phyloP scores from a whole-genome alignment of 1,284 basidiomycete species.

The Albatrellus sp. region DNA sequence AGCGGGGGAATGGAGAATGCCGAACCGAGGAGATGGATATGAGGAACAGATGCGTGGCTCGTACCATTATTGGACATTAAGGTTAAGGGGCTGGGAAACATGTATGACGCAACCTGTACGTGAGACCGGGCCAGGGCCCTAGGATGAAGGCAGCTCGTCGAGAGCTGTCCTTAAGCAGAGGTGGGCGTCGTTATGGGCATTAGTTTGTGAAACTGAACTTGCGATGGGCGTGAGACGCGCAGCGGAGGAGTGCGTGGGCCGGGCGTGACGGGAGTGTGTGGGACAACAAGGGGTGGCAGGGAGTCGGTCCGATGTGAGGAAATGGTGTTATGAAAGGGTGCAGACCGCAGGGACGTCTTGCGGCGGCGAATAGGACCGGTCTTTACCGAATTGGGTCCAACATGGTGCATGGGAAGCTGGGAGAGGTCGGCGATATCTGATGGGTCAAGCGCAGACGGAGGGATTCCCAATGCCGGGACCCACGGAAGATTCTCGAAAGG shows the following conservation, averaged over 20 bases:
- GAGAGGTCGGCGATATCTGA: constrained; percentile 50
- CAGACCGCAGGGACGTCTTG: constrained; percentile 36
- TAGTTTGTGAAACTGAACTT: constrained; percentile 42
- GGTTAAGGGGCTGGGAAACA: too few species aligned
- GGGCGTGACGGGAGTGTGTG: background rate
- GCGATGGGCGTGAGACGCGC: constrained; percentile 22
- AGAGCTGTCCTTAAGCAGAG: background rate
- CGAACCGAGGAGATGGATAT: too few species aligned
- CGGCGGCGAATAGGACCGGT: constrained; percentile 44
- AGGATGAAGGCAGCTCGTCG: constrained; percentile 2
- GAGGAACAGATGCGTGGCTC: too few species aligned
- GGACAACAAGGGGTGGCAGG: constrained; percentile 3
- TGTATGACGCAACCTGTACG: too few species aligned
- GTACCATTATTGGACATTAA: too few species aligned
- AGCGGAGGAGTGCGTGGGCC: constrained; percentile 9
- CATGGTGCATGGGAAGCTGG: constrained; percentile 23
- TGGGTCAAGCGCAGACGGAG: constrained; percentile 23
- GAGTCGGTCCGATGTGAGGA: constrained; percentile 9
- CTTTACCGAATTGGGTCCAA: constrained; percentile 5
- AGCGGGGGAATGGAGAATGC: too few species aligned
- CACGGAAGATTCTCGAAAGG: constrained; percentile 49
- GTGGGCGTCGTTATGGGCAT: constrained; percentile 34
- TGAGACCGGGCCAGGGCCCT: too few species aligned
- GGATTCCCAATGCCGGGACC: constrained; percentile 39
- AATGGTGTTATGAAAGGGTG: constrained; percentile 21